Percentiles rank a stretch among this genome's conserved stretches.
These are phyloP conservation scores for Ceratocystis albifundus DNA, from an alignment of 2,329 filamentous ascomycete genomes.

Conservation along the genomic window DNA sequence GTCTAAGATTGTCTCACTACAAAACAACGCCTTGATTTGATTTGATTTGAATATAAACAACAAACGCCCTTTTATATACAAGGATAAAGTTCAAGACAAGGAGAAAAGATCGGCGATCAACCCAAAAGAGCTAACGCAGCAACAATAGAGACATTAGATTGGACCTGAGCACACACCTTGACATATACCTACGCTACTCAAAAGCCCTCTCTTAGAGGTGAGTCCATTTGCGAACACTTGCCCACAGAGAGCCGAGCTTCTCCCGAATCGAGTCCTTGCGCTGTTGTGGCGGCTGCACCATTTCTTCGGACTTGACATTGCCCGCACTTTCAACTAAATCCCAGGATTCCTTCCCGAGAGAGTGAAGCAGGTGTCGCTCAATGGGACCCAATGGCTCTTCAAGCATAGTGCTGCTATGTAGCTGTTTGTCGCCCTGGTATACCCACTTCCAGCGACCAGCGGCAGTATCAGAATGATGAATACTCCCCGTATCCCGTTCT, in stretches of 20 bases:
- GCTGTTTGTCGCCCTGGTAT: constrained; percentile 37
- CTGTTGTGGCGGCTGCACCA: constrained; percentile 17
- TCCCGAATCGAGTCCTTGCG: constrained; percentile 15
- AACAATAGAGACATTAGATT: neutral
- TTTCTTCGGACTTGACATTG: neutral
- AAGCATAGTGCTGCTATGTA: constrained; percentile 35
- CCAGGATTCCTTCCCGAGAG: constrained; percentile 35
- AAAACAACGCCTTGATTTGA: too few species aligned
- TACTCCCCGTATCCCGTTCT: constrained; percentile 23
- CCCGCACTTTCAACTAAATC: constrained; percentile 11
- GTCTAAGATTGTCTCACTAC: too few species aligned
- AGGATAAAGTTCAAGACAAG: too few species aligned
- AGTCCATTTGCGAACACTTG: neutral
- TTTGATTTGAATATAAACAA: too few species aligned
- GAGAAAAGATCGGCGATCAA: neutral
- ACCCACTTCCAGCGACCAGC: constrained; percentile 43
- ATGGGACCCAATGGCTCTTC: constrained; percentile 45
- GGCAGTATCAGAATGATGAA: constrained; percentile 25
- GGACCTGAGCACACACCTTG: neutral
- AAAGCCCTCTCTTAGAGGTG: neutral
- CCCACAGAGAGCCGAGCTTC: neutral
- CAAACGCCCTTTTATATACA: too few species aligned
- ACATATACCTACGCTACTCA: neutral
- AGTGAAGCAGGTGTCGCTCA: constrained; percentile 38
- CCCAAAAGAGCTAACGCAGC: neutral